phyloP scores from a whole-genome alignment of 352 stramenopile genomes.

The Phytophthora melonis region DNA sequence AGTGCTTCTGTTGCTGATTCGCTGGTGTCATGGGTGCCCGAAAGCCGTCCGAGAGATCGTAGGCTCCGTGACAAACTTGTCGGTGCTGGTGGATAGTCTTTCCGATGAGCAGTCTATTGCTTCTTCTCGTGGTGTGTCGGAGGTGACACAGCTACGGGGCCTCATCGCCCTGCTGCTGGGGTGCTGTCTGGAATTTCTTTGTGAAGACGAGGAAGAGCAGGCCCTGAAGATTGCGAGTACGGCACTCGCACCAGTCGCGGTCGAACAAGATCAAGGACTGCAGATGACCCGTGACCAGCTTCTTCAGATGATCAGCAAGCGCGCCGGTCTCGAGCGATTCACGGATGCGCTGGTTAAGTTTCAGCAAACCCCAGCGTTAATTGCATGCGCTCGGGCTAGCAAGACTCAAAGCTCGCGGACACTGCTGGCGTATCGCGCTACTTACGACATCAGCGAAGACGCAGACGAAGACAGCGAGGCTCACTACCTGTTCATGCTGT shows the following conservation, averaged over 20 bases:
- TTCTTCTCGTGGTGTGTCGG: conserved; percentile 18
- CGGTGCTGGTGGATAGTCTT: conserved; percentile 57
- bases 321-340: conserved; percentile 68
- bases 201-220: conserved; percentile 43
- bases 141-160: conserved; percentile 51
- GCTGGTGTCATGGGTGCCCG: conserved; percentile 67
- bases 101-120: conserved; percentile 6
- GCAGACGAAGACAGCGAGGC: conserved; percentile 21
- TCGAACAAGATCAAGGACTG: conserved; percentile 22
- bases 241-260: conserved; percentile 2
- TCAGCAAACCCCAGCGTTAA: conserved; percentile 61
- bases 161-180: conserved; percentile 64
- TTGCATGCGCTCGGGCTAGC: conserved; percentile 56
- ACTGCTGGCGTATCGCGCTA: conserved; percentile 46
- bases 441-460: conserved; percentile 39
- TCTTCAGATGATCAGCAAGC: conserved; percentile 73
- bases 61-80: conserved; percentile 66
- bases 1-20: conserved; percentile 60
- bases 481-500: conserved; percentile 72
- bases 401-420: conserved; percentile 50
- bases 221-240: conserved; percentile 34
- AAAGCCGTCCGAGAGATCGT: conserved; percentile 70
- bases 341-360: conserved; percentile 75
- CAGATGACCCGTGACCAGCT: conserved; percentile 71
- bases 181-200: conserved; percentile 65